Base-by-base conservation (phyloP, 805 yeast species). In the Ogataea trehaloabstinens region DNA sequence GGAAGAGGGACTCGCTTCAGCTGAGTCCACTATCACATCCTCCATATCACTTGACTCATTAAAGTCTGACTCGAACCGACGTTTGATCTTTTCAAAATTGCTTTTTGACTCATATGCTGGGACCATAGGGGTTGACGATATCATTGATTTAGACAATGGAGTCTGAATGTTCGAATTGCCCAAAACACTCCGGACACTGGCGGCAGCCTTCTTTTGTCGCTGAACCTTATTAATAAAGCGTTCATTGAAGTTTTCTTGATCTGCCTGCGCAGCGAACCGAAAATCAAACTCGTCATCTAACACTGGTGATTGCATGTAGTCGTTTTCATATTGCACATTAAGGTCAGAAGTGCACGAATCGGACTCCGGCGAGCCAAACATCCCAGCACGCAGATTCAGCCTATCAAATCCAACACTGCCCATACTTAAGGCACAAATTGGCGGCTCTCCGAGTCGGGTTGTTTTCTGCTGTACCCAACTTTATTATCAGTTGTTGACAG, bases 51-150 rank as follows among this genome's bases (percentile, higher is more conserved):
- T 19, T 15, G 19, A 12, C 8, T 19, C 35, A 10, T 20, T 19
- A 17, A 29, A 16, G 12, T 25, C 15, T 4, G 22, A 5, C 21
- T 34, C 44, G 21, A 37, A 32, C 11, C 34, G 33, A n/a, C 30
- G 25, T 5, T 33, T 32, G 13, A 37, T 22, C 15, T 19, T 24
- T 27, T 29, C 29, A 12, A 37, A 35, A 4, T 35, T 38, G 6
- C 41, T 16, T 12, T 5, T 11, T 5, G 11, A 3, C 24, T n/a
- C 21, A 13, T 7, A 19, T 6, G 33, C 30, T 5, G 10, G 32
- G 12, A 35, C 43, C 43, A 40, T 40, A 13, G 43, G 49, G 4
- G 49, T 45, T n/a, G 49, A 45, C 7, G 49, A 40, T 12, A 37
- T 41, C n/a, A 42, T 33, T 6, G 44, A 39, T 8, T 35, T 36